Evolutionary conservation across 192 early-diverging fungal species (phyloP), one percentile per base, ranked within the genome.

Genomic region (Coemansia sp.): DNA sequence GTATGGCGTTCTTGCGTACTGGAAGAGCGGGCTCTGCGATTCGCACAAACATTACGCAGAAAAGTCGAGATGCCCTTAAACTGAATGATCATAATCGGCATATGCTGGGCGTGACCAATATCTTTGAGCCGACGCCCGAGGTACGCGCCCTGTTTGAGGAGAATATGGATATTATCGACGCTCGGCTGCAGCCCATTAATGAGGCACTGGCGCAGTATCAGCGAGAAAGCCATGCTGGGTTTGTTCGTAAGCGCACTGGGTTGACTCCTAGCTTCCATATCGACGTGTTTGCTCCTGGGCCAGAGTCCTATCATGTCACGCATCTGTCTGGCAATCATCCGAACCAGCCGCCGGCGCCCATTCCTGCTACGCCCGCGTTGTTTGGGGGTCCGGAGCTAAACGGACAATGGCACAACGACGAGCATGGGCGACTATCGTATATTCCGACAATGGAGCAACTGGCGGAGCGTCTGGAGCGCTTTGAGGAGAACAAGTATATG

Each of bases 81-180:
- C 7, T 74, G 14, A 77, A 65, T 59, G 69, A 37, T n/a, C 52
- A 74, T 50, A 82, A 74, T 60, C 43, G 80, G 7, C 80, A 82
- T 30, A 23, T 82, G 35, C 52, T 88, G 76, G 89, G 88, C 14
- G 73, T 90, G 13, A 84, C 75, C 16, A 23, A 67, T 8, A 69
- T 72, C 11, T 90, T 87, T 67, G 80, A 83, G 28, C 46, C 78
- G 66, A 87, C 86, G 0, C 67, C 80, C 49, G 84, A 85, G 21
- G 61, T 90, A 53, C 72, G 80, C 23, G 78, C 78, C 4, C 49
- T 90, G 30, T 76, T 90, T 26, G 76, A 72, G 6, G 87, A 88
- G 66, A 90, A 90, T 64, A 73, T 76, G 60, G 82, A 81, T 26
- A 69, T 83, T 3, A 66, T 90, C 10, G 82, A 85, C n/a, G 57